Evolutionary conservation across 495 filamentous ascomycete genomes (phyloP).

Genomic region (Pseudevernia furfuracea): DNA sequence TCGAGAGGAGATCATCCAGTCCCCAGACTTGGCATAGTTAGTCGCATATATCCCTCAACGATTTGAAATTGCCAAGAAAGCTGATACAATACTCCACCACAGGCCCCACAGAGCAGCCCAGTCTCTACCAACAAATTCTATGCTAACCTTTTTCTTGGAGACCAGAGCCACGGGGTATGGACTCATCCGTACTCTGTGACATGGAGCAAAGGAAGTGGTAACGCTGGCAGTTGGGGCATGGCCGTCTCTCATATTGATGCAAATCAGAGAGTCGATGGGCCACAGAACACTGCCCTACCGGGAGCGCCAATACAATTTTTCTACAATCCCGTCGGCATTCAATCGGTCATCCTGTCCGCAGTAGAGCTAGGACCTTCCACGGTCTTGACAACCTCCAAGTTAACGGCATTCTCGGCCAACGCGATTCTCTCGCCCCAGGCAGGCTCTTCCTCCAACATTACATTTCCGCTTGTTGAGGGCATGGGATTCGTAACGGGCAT

Average conservation of each 20-base stretch:
- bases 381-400: slow-evolving; percentile 52
- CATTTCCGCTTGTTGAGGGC: slow-evolving; percentile 81
- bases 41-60: slow-evolving; percentile 31
- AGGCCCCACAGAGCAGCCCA: slow-evolving; percentile 42
- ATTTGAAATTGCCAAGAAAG: slow-evolving; percentile 35
- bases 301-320: slow-evolving; percentile 62
- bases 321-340: slow-evolving; percentile 73
- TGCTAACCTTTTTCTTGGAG: slow-evolving; percentile 75
- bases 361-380: slow-evolving; percentile 56
- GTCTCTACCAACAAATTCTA: slow-evolving; percentile 90
- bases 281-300: slow-evolving; percentile 36
- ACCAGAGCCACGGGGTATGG: slow-evolving; percentile 62
- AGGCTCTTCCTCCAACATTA: slow-evolving; percentile 50
- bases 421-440: slow-evolving; percentile 53
- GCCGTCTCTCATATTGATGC: slow-evolving; percentile 63
- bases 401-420: slow-evolving; percentile 63
- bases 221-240: slow-evolving; percentile 65
- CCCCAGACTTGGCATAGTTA: slow-evolving; percentile 41
- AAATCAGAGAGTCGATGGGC: slow-evolving; percentile 56
- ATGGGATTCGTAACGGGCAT: slow-evolving; percentile 79
- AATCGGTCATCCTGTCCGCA: slow-evolving; percentile 73
- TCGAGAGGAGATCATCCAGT: slow-evolving; percentile 47
- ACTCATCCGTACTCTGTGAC: slow-evolving; percentile 78
- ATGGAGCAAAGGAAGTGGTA: slow-evolving; percentile 66
- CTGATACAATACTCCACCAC: background rate